Percentiles rank a stretch among this genome's conserved stretches.
phyloP scores from a whole-genome alignment of 2,329 filamentous ascomycete species.

The Sarocladium kiliense region DNA sequence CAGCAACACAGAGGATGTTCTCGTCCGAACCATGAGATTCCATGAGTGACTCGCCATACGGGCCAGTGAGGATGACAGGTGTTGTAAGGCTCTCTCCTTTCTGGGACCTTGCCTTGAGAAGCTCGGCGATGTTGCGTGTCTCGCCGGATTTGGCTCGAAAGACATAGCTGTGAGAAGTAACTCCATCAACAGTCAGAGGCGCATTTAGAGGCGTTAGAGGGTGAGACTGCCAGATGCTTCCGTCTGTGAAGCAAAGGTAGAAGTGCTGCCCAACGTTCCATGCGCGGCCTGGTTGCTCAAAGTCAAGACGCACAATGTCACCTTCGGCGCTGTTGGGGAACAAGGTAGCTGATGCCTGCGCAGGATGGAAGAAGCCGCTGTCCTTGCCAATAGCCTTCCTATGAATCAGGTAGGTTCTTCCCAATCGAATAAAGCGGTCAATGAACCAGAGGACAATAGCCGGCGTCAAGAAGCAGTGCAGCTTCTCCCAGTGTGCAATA shows the following conservation, averaged over 20 bases:
- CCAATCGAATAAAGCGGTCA: constrained; percentile 49
- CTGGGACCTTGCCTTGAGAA: constrained; percentile 27
- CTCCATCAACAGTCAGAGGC: constrained; percentile 34
- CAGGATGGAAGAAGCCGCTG: constrained; percentile 12
- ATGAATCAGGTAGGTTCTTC: constrained; percentile 46
- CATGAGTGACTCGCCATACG: constrained; percentile 52
- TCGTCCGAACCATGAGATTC: constrained; percentile 18
- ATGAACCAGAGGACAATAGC: constrained; percentile 54
- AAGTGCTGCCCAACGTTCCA: constrained; percentile 69
- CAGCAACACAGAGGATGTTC: constrained; percentile 21
- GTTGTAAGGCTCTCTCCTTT: constrained; percentile 29
- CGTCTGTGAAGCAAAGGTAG: constrained; percentile 61
- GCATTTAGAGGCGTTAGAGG: constrained; percentile 61
- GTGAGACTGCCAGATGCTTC: constrained; percentile 67
- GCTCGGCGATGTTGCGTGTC: constrained; percentile 47
- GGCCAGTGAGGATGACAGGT: constrained; percentile 55
- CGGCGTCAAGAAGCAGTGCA: constrained; percentile 59
- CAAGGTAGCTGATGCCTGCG: constrained; percentile 27
- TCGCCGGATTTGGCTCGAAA: constrained; percentile 55
- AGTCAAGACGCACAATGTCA: constrained; percentile 61
- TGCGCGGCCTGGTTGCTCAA: constrained; percentile 52
- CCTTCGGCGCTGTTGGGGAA: constrained; percentile 54
- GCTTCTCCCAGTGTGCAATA: constrained; percentile 61
- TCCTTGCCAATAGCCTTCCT: background rate
- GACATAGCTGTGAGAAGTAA: constrained; percentile 49